phyloP scores from a whole-genome alignment of 768 basidiomycete genomes.

The Tremella fuciformis region DNA sequence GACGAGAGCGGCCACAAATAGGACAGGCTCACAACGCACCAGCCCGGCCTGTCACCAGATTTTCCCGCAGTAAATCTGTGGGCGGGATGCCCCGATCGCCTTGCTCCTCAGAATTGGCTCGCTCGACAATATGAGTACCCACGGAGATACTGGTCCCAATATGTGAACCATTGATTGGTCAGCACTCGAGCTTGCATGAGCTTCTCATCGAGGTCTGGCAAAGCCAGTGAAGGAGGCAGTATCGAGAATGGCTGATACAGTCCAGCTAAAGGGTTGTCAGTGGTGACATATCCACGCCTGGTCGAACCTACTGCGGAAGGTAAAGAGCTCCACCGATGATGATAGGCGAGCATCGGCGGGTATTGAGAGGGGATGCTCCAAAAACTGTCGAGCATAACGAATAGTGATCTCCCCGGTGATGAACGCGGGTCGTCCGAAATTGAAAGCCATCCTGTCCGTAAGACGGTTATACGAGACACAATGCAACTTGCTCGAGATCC shows the following conservation, averaged over 20 bases:
- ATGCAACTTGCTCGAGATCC: slow-evolving; percentile 35
- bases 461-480: slow-evolving; percentile 25
- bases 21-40: slow-evolving; percentile 14
- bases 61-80: slow-evolving; percentile 11
- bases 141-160: slow-evolving; percentile 40
- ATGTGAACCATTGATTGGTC: slow-evolving; percentile 28
- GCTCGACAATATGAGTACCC: neutral
- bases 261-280: neutral
- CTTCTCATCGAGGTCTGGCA: slow-evolving; percentile 37
- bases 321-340: slow-evolving; percentile 20
- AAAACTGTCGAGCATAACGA: slow-evolving; percentile 15
- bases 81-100: slow-evolving; percentile 8
- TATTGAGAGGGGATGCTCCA: slow-evolving; percentile 21
- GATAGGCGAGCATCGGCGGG: slow-evolving; percentile 18
- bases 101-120: neutral
- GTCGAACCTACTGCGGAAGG: slow-evolving; percentile 12
- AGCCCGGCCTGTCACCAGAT: slow-evolving; percentile 12
- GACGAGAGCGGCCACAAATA: neutral
- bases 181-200: slow-evolving; percentile 19
- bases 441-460: slow-evolving; percentile 24
- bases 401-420: slow-evolving; percentile 18
- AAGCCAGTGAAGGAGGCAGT: slow-evolving; percentile 16
- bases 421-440: slow-evolving; percentile 25
- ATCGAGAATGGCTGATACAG: slow-evolving; percentile 37
- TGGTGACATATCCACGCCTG: neutral